phyloP scores from a whole-genome alignment of 2,329 filamentous ascomycete genomes.

The Drechslerella coelobrocha region DNA sequence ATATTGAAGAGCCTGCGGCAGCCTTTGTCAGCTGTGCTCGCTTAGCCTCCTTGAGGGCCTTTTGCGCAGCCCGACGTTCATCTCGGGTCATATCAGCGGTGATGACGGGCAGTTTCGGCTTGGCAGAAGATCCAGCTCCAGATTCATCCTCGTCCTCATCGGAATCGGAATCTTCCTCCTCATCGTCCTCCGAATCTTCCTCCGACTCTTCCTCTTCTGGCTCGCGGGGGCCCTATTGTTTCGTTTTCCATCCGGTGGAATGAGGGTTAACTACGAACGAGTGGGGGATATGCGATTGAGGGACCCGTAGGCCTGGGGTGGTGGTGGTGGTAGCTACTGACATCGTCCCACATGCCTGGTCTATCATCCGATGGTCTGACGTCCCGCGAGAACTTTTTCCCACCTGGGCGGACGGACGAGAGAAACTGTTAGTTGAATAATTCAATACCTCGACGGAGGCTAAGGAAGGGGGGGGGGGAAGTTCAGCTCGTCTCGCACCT shows the following conservation, averaged over 20 bases:
- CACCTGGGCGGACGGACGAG: conserved; percentile 65
- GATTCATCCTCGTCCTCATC: conserved; percentile 62
- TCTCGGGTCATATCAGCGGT: conserved; percentile 75
- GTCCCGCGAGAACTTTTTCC: conserved; percentile 93
- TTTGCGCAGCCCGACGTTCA: conserved; percentile 83
- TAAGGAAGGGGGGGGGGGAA: not conserved
- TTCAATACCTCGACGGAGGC: no score
- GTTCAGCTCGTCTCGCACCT: conserved; percentile 15
- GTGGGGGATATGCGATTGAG: not conserved
- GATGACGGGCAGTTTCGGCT: conserved; percentile 58
- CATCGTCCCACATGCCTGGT: conserved; percentile 80
- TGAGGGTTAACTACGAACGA: conserved; percentile 15
- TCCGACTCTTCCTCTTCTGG: conserved; percentile 62
- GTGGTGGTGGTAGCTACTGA: conserved; percentile 58
- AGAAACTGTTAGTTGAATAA: not conserved
- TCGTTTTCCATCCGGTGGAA: no score
- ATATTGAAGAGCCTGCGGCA: conserved; percentile 84
- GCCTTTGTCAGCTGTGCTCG: conserved; percentile 72
- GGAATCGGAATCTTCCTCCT: conserved; percentile 62
- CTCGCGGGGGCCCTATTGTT: conserved; percentile 57
- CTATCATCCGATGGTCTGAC: conserved; percentile 86
- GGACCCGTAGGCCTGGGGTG: not conserved
- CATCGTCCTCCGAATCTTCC: no score
- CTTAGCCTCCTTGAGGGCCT: conserved; percentile 88
- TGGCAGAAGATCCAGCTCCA: conserved; percentile 56